phyloP scores from a whole-genome alignment of 202 grass and related monocot genomes.

The Panicum hallii region DNA sequence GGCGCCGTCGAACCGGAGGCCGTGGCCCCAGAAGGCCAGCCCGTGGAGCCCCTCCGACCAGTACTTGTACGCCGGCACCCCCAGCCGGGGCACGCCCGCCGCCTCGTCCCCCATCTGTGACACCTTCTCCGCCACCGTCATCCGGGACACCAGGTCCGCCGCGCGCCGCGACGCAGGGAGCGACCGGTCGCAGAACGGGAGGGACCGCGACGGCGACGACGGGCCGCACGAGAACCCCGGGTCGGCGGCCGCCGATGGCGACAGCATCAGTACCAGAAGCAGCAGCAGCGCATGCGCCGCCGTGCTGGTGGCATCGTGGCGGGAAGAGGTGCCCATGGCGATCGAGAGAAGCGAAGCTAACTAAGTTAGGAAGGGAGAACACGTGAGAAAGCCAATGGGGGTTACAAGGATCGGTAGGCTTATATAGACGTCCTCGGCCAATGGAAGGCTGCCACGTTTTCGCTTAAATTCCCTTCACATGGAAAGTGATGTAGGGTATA shows the following conservation, averaged over 20 bases:
- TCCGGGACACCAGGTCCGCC: conserved; percentile 53
- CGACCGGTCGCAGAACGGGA: conserved; percentile 57
- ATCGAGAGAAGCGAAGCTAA: background rate
- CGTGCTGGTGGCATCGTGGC: background rate
- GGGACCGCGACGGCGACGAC: background rate
- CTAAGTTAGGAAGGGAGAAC: too few species aligned
- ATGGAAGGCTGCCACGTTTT: background rate
- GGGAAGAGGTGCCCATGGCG: background rate
- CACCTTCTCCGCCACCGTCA: conserved; percentile 70
- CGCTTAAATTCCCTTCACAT: background rate
- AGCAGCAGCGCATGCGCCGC: background rate
- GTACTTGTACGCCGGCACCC: conserved; percentile 71
- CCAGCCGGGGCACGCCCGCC: conserved; percentile 50
- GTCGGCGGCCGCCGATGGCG: background rate
- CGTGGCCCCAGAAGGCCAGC: conserved; percentile 60
- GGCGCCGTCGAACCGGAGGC: conserved; percentile 55
- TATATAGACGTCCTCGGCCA: conserved; percentile 16
- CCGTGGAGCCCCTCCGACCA: conserved; percentile 89
- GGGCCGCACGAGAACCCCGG: conserved; percentile 51
- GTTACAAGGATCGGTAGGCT: background rate
- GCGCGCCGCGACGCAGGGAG: conserved; percentile 46
- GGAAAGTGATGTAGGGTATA: background rate
- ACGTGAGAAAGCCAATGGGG: background rate
- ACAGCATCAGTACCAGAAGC: background rate
- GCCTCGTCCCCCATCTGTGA: conserved; percentile 65